These are phyloP conservation scores for Pseudogymnoascus sp. DNA, from an alignment of 2,329 filamentous ascomycete species.

Conservation along the genomic window DNA sequence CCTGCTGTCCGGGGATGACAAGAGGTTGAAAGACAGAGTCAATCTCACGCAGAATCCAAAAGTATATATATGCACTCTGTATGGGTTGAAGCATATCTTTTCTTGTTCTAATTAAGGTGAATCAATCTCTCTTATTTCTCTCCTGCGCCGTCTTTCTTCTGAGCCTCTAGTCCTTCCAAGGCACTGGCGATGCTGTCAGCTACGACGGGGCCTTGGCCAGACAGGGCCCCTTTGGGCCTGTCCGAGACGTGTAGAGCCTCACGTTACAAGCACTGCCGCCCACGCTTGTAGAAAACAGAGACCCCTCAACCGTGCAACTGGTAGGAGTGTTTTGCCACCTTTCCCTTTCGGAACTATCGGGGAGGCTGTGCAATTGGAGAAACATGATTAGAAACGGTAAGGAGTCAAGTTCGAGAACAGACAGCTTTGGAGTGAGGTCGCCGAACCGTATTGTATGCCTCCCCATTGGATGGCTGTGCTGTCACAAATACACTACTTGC, in stretches of 20 bases:
- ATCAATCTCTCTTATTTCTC: neutral
- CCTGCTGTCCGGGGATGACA: neutral
- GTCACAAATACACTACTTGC: neutral
- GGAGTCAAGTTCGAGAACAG: neutral
- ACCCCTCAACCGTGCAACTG: neutral
- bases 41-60: neutral
- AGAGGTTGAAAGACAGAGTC: too few species aligned
- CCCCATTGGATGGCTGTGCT: neutral
- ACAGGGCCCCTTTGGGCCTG: neutral
- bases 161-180: neutral
- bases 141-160: neutral
- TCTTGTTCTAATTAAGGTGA: too few species aligned
- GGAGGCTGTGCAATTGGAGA: neutral
- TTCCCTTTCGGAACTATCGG: neutral
- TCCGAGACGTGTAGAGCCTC: neutral
- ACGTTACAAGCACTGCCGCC: neutral
- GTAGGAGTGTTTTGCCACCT: neutral
- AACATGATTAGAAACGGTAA: constrained; percentile 8
- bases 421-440: neutral
- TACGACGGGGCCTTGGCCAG: neutral
- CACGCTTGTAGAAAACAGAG: neutral
- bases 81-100: neutral
- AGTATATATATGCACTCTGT: neutral
- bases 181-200: neutral
- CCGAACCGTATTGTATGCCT: neutral